phyloP scores from a whole-genome alignment of 2,329 filamentous ascomycete genomes.

The Alternaria sp. region DNA sequence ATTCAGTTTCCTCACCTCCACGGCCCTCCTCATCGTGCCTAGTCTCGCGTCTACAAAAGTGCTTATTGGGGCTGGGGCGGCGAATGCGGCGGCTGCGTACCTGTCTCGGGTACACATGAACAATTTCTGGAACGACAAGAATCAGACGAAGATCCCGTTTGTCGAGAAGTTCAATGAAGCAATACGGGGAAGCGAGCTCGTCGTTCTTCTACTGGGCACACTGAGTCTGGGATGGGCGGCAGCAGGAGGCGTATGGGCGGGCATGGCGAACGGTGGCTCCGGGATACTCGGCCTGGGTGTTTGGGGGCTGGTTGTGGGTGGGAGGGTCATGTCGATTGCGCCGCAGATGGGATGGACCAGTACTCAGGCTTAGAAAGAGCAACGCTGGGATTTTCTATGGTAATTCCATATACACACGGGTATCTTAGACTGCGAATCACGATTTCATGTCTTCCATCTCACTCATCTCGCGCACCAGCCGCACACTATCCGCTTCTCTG shows the following conservation, averaged over 20 bases:
- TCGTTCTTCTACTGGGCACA: conserved; percentile 31
- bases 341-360: conserved; percentile 5
- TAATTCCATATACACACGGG: not conserved
- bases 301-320: conserved; percentile 6
- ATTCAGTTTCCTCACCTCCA: conserved; percentile 23
- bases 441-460: conserved; percentile 10
- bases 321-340: conserved; percentile 4
- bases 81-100: conserved; percentile 20
- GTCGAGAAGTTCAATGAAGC: conserved; percentile 48
- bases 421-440: not conserved
- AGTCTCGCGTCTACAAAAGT: conserved; percentile 4
- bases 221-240: conserved; percentile 28
- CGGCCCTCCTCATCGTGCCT: conserved; percentile 22
- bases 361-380: no score
- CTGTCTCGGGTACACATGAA: conserved; percentile 36
- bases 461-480: conserved; percentile 37
- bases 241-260: conserved; percentile 24
- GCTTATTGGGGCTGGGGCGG: conserved; percentile 13
- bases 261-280: conserved; percentile 12
- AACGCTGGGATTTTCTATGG: no score
- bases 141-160: conserved; percentile 44
- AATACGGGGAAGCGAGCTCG: conserved; percentile 39
- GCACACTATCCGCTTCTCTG: conserved; percentile 60
- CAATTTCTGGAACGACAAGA: conserved; percentile 42
- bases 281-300: conserved; percentile 11